A percentile compares a stretch with the other conserved stretches of the same genome.
These are phyloP conservation scores for Aaosphaeria arxii DNA, from an alignment of 2,329 filamentous ascomycete species.

Conservation along the genomic window DNA sequence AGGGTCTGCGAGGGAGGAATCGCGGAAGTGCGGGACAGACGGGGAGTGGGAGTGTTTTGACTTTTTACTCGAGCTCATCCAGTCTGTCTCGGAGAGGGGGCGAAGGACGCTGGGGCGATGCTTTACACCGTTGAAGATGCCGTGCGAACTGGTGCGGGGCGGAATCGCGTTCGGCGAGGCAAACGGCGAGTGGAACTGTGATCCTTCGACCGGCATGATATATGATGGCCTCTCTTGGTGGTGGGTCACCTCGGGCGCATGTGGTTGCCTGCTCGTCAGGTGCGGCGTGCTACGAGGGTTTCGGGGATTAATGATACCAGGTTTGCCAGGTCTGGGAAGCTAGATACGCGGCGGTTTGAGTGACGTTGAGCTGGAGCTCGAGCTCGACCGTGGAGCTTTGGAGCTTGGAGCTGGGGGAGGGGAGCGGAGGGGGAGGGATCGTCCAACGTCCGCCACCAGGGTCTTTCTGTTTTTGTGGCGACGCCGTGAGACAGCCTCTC, in stretches of 20 bases:
- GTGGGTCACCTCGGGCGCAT: no score
- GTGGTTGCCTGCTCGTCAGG: no score
- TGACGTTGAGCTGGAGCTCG: no score
- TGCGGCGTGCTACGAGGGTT: no score
- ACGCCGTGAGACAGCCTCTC: not conserved
- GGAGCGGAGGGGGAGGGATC: no score
- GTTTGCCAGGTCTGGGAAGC: no score
- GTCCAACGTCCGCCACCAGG: no score
- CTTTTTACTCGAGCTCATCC: constrained; percentile 40
- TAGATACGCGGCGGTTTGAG: no score
- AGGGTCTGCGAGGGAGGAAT: not conserved
- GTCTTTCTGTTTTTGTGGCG: not conserved
- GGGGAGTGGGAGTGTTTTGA: constrained; percentile 29
- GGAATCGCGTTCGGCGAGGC: constrained; percentile 40
- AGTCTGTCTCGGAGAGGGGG: constrained; percentile 38
- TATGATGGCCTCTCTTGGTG: no score
- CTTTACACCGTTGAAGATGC: constrained; percentile 25
- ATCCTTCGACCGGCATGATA: not conserved
- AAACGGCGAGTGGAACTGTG: constrained; percentile 21
- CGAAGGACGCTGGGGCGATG: constrained; percentile 30
- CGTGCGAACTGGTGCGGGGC: constrained; percentile 37
- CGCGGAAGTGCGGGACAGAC: constrained; percentile 9
- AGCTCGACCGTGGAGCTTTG: no score
- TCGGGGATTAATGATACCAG: no score
- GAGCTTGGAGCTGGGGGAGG: no score